A percentile compares a stretch with the other conserved stretches of the same genome.
Conservation (phyloP, 2,329 filamentous ascomycete species). For the Aureobasidium sp. region DNA sequence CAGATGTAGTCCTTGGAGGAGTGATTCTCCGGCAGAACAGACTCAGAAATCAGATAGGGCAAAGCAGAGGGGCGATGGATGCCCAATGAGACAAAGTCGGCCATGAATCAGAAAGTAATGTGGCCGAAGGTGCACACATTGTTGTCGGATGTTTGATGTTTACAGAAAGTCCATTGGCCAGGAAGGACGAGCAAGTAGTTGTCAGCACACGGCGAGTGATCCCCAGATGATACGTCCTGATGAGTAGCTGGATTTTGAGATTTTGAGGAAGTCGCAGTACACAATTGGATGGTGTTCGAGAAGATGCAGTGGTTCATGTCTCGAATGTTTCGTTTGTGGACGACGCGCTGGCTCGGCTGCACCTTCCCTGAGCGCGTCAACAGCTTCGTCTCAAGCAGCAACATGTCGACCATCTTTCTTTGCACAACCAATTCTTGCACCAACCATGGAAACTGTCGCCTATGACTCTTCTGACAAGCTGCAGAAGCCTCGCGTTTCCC, state of each 20-base stretch:
- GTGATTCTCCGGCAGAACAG: slow-evolving; percentile 62
- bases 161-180: not conserved
- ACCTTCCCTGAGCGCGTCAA: slow-evolving; percentile 2
- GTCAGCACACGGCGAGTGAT: not conserved
- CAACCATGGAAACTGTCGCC: not conserved
- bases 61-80: slow-evolving; percentile 81
- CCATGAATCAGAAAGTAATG: slow-evolving; percentile 51
- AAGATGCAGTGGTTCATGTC: not conserved
- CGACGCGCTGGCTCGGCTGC: slow-evolving; percentile 5
- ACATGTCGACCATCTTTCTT: not conserved
- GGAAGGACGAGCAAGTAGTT: not conserved
- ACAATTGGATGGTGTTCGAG: not conserved
- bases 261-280: not conserved
- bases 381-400: slow-evolving; percentile 1
- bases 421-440: not conserved
- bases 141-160: not conserved
- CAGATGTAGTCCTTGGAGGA: slow-evolving; percentile 62
- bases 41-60: slow-evolving; percentile 73
- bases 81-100: slow-evolving; percentile 81
- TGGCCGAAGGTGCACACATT: not conserved
- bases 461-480: slow-evolving; percentile 4
- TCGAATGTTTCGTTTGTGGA: not conserved
- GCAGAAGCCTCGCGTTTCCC: slow-evolving; percentile 11
- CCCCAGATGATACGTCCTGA: not conserved
- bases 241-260: not conserved